Evolutionary conservation across 2,329 filamentous ascomycete genomes (phyloP).

Genomic region (Calycina marina): DNA sequence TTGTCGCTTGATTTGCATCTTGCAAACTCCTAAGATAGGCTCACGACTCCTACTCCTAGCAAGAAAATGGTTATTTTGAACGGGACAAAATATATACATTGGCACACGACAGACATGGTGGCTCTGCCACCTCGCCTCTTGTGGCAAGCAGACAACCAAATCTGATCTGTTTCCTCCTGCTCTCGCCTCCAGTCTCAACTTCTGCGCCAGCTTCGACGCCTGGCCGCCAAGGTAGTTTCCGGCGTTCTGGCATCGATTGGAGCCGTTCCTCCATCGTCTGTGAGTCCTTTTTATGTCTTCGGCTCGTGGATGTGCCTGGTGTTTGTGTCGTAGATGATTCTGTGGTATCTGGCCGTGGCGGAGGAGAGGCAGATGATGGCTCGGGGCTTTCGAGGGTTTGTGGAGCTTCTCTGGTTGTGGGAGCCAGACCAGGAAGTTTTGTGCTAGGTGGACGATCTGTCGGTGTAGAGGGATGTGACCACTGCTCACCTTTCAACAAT

Average conservation of each 20-base stretch:
- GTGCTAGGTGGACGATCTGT: too few relatives aligned
- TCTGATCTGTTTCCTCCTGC: slow-evolving; percentile 21
- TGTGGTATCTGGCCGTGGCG: slow-evolving; percentile 3
- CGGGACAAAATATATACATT: too few relatives aligned
- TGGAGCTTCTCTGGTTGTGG: slow-evolving; percentile 12
- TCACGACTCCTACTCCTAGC: too few relatives aligned
- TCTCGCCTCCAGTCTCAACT: slow-evolving; percentile 21
- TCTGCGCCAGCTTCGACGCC: slow-evolving; percentile 19
- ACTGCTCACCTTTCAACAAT: slow-evolving; percentile 16
- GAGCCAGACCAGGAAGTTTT: too few relatives aligned
- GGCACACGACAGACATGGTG: slow-evolving; percentile 18
- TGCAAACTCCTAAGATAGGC: too few relatives aligned
- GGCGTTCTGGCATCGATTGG: slow-evolving; percentile 18
- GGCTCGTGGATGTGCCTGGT: slow-evolving; percentile 2
- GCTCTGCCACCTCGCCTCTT: slow-evolving; percentile 15
- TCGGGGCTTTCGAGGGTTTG: slow-evolving; percentile 1
- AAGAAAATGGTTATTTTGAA: too few relatives aligned
- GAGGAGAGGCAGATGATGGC: slow-evolving; percentile 1
- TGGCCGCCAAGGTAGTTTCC: slow-evolving; percentile 19
- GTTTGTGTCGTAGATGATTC: too few relatives aligned
- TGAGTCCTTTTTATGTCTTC: slow-evolving; percentile 3
- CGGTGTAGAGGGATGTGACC: slow-evolving; percentile 11
- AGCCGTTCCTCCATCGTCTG: slow-evolving; percentile 21
- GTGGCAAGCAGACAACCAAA: slow-evolving; percentile 22
- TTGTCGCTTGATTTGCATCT: too few relatives aligned